Percentiles rank a stretch among this genome's conserved stretches.
Evolutionary conservation across 306 rosid genomes (phyloP).

Genomic region (Lathyrus sativus): DNA sequence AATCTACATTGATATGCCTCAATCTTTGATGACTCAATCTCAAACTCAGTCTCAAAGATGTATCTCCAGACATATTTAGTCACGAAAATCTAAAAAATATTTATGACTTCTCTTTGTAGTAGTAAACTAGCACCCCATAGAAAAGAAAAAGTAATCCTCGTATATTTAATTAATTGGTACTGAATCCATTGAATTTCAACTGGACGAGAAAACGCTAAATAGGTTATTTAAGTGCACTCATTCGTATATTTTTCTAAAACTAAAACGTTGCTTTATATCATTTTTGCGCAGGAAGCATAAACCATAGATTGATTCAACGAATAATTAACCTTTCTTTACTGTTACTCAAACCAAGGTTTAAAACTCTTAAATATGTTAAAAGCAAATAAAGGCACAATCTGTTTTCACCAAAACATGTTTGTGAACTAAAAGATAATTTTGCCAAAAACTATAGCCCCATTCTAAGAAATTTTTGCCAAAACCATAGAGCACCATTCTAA

Average conservation of each 20-base stretch:
- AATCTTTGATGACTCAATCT: too few relatives aligned
- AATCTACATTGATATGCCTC: too few relatives aligned
- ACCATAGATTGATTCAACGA: not conserved
- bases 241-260: not conserved
- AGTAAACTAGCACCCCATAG: too few relatives aligned
- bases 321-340: not conserved
- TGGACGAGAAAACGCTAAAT: not conserved
- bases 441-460: not conserved
- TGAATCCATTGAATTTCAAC: not conserved
- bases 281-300: not conserved
- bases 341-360: not conserved
- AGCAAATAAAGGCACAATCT: not conserved
- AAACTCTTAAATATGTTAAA: not conserved
- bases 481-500: slow-evolving; percentile 18
- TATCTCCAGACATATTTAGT: too few relatives aligned
- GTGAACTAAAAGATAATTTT: not conserved
- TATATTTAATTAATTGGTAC: not conserved
- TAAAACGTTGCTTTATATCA: too few relatives aligned
- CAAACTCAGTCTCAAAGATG: too few relatives aligned
- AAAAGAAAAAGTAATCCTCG: too few relatives aligned
- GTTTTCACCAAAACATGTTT: slow-evolving; percentile 5
- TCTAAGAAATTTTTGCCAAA: slow-evolving; percentile 49
- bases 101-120: too few relatives aligned
- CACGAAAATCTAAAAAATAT: too few relatives aligned
- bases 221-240: not conserved